Conservation (phyloP, 345 rosid species). For the Aurinia saxatilis region DNA sequence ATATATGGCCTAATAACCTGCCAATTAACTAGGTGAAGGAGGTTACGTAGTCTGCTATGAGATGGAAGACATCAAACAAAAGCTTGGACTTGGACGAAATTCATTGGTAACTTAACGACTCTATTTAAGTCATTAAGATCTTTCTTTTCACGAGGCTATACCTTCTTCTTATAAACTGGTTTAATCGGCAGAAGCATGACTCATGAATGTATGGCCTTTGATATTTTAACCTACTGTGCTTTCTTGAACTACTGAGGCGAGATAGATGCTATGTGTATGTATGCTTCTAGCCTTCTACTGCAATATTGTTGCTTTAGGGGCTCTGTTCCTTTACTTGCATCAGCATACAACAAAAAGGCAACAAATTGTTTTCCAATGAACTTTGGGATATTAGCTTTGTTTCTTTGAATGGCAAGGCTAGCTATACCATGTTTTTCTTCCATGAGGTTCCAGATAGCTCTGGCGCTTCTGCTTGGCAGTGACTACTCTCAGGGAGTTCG, state of each 20-base stretch:
- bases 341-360: not conserved
- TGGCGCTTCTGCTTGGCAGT: slow-evolving; percentile 86
- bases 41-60: slow-evolving; percentile 86
- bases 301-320: slow-evolving; percentile 1
- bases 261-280: not conserved
- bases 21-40: slow-evolving; percentile 59
- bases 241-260: not conserved
- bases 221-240: not conserved
- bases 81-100: slow-evolving; percentile 87
- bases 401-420: not conserved
- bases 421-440: not conserved
- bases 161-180: not conserved
- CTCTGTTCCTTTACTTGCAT: not conserved
- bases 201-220: not conserved
- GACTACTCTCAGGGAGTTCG: slow-evolving; percentile 82
- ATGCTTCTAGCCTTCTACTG: not conserved
- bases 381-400: not conserved
- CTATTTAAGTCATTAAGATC: slow-evolving; percentile 3
- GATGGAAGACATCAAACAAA: slow-evolving; percentile 73
- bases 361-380: not conserved
- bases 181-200: not conserved
- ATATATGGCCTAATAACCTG: slow-evolving; percentile 16
- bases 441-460: slow-evolving; percentile 47
- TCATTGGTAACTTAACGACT: slow-evolving; percentile 57
- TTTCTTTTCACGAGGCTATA: slow-evolving; percentile 6